Evolutionary conservation across 1,139 yeast species (phyloP), one percentile per base, ranked within the genome.

Genomic region (Candida tropicalis): DNA sequence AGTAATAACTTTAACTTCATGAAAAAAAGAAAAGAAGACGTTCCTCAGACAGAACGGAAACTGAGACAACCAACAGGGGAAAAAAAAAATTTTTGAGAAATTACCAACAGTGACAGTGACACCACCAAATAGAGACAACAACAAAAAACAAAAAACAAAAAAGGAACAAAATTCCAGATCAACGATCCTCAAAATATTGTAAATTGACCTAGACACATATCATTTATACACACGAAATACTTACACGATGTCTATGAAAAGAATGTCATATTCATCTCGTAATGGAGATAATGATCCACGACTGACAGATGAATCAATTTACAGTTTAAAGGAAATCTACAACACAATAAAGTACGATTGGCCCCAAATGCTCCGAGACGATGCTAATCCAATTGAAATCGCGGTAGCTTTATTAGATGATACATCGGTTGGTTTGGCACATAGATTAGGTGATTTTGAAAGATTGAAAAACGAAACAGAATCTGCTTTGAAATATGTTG

Each of bases 341-440:
- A 69, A 68, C 46, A 62, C 64, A 28, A 56, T 73, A 38, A 63
- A 64, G 39, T 73, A 72, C 49, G 79, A 73, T 45, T 73, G 79
- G 79, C 76, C 77, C 4, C 75, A 68, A 42, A 53, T 60, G n/a
- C 46, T 64, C 20, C 53, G 54, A 24, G 62, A 48, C 59, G 50
- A 72, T 46, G 73, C 95, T 41, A 89, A 88, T 59, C 96, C 97
- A 1, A 72, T 91, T 35, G 97, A 89, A 55, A 71, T 85, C 44
- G 96, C 97, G 0, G 71, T 91, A 37, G 81, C 93, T 0, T 70
- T 91, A 46, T 70, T 89, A 53, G 97, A 91, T 61, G 84, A 82
- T 53, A 82, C 95, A 2, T 87, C 96, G 1, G 95, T 90, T 25
- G 98, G 98, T 0, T 66, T 87, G 56, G 95, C 96, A 1, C 84